phyloP scores from a whole-genome alignment of 345 rosid species.

The Hibiscus trionum region DNA sequence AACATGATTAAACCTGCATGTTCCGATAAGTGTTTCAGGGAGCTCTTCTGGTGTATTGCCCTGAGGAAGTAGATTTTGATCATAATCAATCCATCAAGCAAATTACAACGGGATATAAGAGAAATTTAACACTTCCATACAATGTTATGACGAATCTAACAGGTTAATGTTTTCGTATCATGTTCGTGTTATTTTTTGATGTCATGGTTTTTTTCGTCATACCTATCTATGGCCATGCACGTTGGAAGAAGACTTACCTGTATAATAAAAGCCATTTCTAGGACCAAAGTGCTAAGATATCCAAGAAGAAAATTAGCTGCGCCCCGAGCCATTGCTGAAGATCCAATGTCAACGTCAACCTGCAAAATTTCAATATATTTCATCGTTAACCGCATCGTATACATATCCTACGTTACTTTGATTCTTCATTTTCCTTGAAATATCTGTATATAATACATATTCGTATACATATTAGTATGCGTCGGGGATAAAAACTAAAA shows the following conservation, averaged over 20 bases:
- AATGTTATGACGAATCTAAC: too few species aligned
- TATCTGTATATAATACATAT: background rate
- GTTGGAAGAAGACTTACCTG: slow-evolving; percentile 38
- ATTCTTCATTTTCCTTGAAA: background rate
- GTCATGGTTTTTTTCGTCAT: background rate
- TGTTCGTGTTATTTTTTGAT: background rate
- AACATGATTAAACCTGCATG: slow-evolving; percentile 66
- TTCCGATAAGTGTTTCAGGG: slow-evolving; percentile 77
- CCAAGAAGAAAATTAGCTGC: slow-evolving; percentile 76
- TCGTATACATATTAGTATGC: background rate
- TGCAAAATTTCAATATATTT: slow-evolving; percentile 19
- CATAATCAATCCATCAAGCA: background rate
- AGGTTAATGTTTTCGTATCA: background rate
- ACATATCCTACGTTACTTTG: background rate
- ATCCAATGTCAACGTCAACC: slow-evolving; percentile 78
- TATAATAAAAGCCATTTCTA: slow-evolving; percentile 90
- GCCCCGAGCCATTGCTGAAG: slow-evolving; percentile 89
- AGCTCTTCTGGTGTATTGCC: slow-evolving; percentile 82
- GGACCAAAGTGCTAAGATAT: slow-evolving; percentile 68
- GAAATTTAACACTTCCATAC: too few species aligned
- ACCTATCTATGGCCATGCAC: background rate
- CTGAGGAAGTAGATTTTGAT: slow-evolving; percentile 26
- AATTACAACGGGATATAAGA: background rate
- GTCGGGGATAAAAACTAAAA: background rate
- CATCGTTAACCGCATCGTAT: background rate